phyloP scores from a whole-genome alignment of 768 basidiomycete genomes.

The Leccinellum luteum region DNA sequence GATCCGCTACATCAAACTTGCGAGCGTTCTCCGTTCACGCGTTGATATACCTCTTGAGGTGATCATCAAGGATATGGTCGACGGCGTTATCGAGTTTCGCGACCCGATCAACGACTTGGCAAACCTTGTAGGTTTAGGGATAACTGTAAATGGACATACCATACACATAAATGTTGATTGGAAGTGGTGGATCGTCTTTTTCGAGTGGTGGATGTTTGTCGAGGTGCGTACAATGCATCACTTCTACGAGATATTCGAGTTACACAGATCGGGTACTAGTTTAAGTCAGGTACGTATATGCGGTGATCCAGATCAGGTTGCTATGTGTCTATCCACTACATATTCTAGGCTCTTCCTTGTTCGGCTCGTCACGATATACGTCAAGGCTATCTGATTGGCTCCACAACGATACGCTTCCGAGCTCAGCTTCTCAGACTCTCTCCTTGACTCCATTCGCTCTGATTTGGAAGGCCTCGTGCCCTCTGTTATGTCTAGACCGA shows the following conservation, averaged over 20 bases:
- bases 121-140: slow-evolving; percentile 34
- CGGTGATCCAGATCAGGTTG: neutral
- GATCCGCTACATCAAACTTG: slow-evolving; percentile 32
- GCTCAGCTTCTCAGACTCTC: slow-evolving; percentile 10
- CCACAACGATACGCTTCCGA: neutral
- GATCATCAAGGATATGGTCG: slow-evolving; percentile 36
- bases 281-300: slow-evolving; percentile 24
- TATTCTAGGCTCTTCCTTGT: neutral
- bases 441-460: slow-evolving; percentile 7
- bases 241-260: neutral
- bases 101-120: slow-evolving; percentile 37
- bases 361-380: neutral
- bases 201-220: slow-evolving; percentile 34
- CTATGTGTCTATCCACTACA: neutral
- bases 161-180: slow-evolving; percentile 34
- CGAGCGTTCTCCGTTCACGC: slow-evolving; percentile 22
- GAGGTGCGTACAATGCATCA: slow-evolving; percentile 19
- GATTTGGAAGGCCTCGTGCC: slow-evolving; percentile 1
- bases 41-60: slow-evolving; percentile 34
- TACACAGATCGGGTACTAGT: slow-evolving; percentile 6
- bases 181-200: slow-evolving; percentile 33
- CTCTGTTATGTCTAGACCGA: slow-evolving; percentile 24
- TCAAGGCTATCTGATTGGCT: neutral
- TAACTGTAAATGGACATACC: slow-evolving; percentile 38
- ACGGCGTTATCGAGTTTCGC: slow-evolving; percentile 45